Evolutionary conservation across 148 eudicot species (phyloP).

Genomic region (Amaranthus cruentus): DNA sequence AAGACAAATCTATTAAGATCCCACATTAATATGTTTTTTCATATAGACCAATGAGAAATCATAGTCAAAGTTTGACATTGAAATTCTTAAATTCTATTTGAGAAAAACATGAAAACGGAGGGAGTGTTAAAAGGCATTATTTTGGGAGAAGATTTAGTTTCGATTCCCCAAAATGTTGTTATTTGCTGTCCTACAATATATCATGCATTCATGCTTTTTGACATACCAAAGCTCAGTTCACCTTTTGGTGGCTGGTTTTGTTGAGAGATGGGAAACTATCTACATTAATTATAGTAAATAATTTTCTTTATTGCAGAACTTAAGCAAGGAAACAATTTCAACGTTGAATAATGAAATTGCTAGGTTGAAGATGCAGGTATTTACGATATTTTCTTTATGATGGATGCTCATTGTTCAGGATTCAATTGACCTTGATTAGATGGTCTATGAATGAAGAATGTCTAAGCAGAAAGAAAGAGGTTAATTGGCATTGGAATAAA

Average conservation of each 20-base stretch:
- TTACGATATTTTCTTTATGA: conserved; percentile 4
- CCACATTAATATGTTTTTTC: too few species aligned
- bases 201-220: conserved; percentile 1
- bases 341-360: conserved; percentile 42
- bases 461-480: background rate
- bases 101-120: too few species aligned
- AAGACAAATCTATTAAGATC: too few species aligned
- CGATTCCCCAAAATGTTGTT: background rate
- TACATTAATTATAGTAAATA: background rate
- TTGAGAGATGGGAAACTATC: background rate
- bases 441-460: background rate
- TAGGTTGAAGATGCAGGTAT: conserved; percentile 65
- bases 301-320: conserved; percentile 36
- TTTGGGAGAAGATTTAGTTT: background rate
- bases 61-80: too few species aligned
- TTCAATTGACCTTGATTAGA: conserved; percentile 6
- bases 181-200: background rate
- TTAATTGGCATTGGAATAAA: background rate
- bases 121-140: too few species aligned
- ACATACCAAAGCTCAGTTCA: background rate
- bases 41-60: too few species aligned
- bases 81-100: too few species aligned
- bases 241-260: background rate
- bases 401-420: background rate
- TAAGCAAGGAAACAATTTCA: conserved; percentile 42